A percentile compares a stretch with the other conserved stretches of the same genome.
Evolutionary conservation across 78 protist species (phyloP).

Genomic region (Planoprotostelium fungivorum): DNA sequence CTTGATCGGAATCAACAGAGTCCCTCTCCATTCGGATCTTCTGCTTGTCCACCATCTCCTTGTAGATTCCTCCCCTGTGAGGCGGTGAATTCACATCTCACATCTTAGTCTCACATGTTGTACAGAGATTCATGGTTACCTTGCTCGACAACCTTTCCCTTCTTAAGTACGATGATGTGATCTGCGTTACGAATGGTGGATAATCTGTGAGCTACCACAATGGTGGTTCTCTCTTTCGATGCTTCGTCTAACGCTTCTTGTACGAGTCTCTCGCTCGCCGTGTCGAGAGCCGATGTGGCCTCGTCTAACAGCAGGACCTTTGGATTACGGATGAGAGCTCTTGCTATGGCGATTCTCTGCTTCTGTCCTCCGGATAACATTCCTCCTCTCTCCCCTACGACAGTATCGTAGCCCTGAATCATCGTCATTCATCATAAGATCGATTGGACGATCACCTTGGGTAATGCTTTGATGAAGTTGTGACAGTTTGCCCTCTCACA

Average conservation of each 20-base stretch:
- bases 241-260: slow-evolving; percentile 77
- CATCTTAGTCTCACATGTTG: too few relatives aligned
- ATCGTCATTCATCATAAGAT: slow-evolving; percentile 14
- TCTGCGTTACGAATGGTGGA: slow-evolving; percentile 83
- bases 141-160: slow-evolving; percentile 80
- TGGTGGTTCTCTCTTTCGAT: slow-evolving; percentile 75
- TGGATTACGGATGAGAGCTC: slow-evolving; percentile 90
- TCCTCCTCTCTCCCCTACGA: slow-evolving; percentile 90
- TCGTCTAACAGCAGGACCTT: slow-evolving; percentile 93
- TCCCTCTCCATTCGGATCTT: neutral
- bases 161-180: slow-evolving; percentile 66
- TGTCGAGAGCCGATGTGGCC: slow-evolving; percentile 96
- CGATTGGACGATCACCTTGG: neutral
- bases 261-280: slow-evolving; percentile 77
- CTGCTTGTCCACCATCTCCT: neutral
- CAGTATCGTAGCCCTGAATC: slow-evolving; percentile 86
- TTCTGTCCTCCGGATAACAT: slow-evolving; percentile 89
- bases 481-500: slow-evolving; percentile 89
- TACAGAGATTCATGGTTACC: slow-evolving; percentile 92
- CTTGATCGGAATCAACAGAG: neutral
- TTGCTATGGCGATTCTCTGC: slow-evolving; percentile 89
- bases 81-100: too few relatives aligned
- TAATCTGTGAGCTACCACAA: slow-evolving; percentile 95
- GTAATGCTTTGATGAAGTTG: slow-evolving; percentile 71
- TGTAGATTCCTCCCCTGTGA: neutral